phyloP scores from a whole-genome alignment of 2,329 filamentous ascomycete species.

The Rugonectria rugulosa region DNA sequence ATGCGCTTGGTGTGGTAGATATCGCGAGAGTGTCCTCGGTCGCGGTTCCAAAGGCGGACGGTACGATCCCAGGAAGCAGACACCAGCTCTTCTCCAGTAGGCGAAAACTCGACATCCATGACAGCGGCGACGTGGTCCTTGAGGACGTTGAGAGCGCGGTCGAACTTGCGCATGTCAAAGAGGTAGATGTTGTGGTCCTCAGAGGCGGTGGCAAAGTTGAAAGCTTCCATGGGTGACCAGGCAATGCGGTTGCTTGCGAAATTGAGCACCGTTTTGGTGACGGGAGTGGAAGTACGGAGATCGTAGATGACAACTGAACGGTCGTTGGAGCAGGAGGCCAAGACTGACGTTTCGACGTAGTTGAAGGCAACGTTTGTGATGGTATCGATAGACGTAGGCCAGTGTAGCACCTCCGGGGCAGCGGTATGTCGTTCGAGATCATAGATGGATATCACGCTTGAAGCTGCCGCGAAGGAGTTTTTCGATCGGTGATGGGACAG shows the following conservation, averaged over 20 bases:
- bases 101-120: conserved; percentile 96
- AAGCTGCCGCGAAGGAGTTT: conserved; percentile 81
- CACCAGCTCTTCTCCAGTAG: conserved; percentile 92
- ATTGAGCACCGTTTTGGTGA: conserved; percentile 81
- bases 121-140: conserved; percentile 91
- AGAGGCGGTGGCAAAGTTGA: conserved; percentile 91
- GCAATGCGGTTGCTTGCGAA: conserved; percentile 84
- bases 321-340: conserved; percentile 86
- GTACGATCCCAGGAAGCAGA: conserved; percentile 87
- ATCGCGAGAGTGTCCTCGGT: conserved; percentile 84
- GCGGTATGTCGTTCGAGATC: conserved; percentile 83
- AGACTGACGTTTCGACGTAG: conserved; percentile 88
- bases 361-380: conserved; percentile 92
- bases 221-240: conserved; percentile 97
- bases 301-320: conserved; percentile 91
- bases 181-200: conserved; percentile 91
- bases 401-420: conserved; percentile 81
- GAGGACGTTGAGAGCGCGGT: conserved; percentile 85
- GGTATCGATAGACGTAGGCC: conserved; percentile 90
- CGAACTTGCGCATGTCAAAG: conserved; percentile 93
- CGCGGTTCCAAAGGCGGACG: conserved; percentile 82
- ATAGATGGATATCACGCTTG: conserved; percentile 84
- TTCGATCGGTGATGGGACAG: conserved; percentile 82
- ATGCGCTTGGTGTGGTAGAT: conserved; percentile 98
- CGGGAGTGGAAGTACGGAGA: conserved; percentile 82